Conservation (phyloP, 495 filamentous ascomycete species). For the Hyaloscypha bicolor region DNA sequence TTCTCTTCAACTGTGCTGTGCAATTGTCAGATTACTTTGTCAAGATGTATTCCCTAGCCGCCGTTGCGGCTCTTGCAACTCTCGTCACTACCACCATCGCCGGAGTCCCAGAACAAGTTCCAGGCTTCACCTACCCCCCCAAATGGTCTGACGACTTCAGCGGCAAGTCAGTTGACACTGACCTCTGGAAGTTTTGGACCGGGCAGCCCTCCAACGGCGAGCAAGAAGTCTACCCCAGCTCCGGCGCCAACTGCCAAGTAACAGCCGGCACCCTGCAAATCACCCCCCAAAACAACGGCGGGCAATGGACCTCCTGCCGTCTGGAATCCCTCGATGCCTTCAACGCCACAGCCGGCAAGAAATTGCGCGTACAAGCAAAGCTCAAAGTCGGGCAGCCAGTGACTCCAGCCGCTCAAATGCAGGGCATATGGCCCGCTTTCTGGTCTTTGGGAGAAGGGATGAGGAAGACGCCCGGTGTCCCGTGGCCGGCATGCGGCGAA, state of each 20-base stretch:
- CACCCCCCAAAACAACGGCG: constrained; percentile 39
- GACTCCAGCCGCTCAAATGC: constrained; percentile 39
- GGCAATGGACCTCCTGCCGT: constrained; percentile 52
- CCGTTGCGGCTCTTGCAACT: background rate
- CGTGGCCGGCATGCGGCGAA: constrained; percentile 53
- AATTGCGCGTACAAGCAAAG: constrained; percentile 44
- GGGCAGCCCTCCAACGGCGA: constrained; percentile 41
- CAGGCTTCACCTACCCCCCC: constrained; percentile 18
- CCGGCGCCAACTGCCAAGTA: constrained; percentile 41
- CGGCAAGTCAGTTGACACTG: constrained; percentile 1
- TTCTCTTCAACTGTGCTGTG: background rate
- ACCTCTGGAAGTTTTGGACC: constrained; percentile 21
- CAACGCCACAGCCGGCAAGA: constrained; percentile 40
- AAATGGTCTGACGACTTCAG: constrained; percentile 23
- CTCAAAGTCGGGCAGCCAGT: constrained; percentile 46
- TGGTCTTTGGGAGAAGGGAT: constrained; percentile 52
- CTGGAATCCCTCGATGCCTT: constrained; percentile 45
- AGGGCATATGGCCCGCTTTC: constrained; percentile 57
- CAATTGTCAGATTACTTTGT: no score
- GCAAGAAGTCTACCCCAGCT: constrained; percentile 43
- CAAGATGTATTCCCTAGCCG: constrained; percentile 12
- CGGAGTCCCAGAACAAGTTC: background rate
- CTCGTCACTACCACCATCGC: constrained; percentile 8
- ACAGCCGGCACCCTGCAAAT: constrained; percentile 50
- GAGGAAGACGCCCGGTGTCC: constrained; percentile 34